Base-by-base conservation (phyloP, 208 protist genomes). In the Acanthamoeba lenticulata region DNA sequence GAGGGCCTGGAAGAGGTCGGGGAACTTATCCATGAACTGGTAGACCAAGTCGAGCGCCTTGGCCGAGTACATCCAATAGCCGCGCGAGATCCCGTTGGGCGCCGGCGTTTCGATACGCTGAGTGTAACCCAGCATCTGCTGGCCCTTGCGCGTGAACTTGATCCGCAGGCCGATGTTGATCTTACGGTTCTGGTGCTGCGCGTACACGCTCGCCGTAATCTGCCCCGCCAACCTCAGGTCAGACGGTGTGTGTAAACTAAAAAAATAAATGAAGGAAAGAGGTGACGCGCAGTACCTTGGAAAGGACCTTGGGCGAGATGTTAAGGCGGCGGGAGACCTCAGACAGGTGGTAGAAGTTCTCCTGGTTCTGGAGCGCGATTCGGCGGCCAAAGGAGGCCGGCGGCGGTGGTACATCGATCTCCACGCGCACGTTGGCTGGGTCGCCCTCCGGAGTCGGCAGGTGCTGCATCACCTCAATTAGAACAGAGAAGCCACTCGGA, bases 21-120 rank as follows among this genome's bases (percentile, higher is more conserved):
- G 93, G 81, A 94, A 94, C 34, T 34, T 92, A 13, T 94, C 36
- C 93, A 77, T 94, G 85, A 79, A 94, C 49, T 94, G 47, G 29
- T 36, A 72, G 34, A 94, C 49, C 27, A 94, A 42, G 19, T 62
- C 42, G 17, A 94, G 19, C 2, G 93, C 88, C 27, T 90, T 94
- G 36, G 83, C 86, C n/a, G 79, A 88, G 42, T 62, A 60, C 79
- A 88, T 88, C 79, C 79, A 88, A 29, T 57, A 88, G 13, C 79
- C 79, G 49, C 79, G 79, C 24, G 79, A 88, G n/a, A 62, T 40
- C 21, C 45, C 42, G 29, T 40, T 40, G 9, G 34, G 32, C 11
- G 29, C 32, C 27, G 79, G 45, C 17, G 79, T 60, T 38, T 88
- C 79, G 36, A 92, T 92, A 32, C 86, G 49, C 42, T 92, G 86